phyloP scores from a whole-genome alignment of 108 stramenopile genomes.

The Discostella pseudostelligera region DNA sequence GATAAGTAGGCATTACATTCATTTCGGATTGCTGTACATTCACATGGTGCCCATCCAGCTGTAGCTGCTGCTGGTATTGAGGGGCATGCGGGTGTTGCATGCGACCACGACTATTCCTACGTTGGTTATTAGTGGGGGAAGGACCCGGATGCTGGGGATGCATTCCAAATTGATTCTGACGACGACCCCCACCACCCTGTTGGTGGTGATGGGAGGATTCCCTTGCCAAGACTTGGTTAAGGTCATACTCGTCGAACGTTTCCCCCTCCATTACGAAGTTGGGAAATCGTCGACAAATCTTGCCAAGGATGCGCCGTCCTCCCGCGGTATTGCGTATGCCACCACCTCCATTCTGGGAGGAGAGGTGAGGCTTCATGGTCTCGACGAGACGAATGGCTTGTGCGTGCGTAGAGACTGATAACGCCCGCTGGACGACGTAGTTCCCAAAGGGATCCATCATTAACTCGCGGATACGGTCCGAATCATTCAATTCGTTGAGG shows the following conservation, averaged over 20 bases:
- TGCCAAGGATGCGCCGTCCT: conserved; percentile 89
- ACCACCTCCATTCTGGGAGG: conserved; percentile 65
- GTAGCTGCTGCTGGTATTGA: conserved; percentile 29
- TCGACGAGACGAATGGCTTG: conserved; percentile 92
- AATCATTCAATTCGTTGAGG: conserved; percentile 83
- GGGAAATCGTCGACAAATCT: conserved; percentile 93
- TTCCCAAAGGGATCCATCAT: conserved; percentile 98
- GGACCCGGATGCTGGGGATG: conserved; percentile 21
- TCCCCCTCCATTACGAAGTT: conserved; percentile 76
- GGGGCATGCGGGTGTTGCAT: conserved; percentile 21
- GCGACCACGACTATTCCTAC: conserved; percentile 19
- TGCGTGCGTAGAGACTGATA: conserved; percentile 90
- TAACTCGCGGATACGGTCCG: conserved; percentile 79
- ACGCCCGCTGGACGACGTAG: conserved; percentile 94
- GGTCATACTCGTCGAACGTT: conserved; percentile 44
- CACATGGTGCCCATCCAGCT: conserved; percentile 24
- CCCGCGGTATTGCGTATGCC: conserved; percentile 94
- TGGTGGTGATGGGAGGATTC: conserved; percentile 9
- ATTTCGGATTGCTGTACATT: conserved; percentile 31
- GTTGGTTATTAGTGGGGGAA: conserved; percentile 30
- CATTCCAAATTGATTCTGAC: conserved; percentile 26
- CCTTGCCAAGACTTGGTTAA: conserved; percentile 35
- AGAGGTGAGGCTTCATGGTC: conserved; percentile 92
- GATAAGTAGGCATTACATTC: conserved; percentile 25
- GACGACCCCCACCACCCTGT: conserved; percentile 20